Evolutionary conservation across 106 monocot genomes (phyloP).

Genomic region (Posidonia australis): DNA sequence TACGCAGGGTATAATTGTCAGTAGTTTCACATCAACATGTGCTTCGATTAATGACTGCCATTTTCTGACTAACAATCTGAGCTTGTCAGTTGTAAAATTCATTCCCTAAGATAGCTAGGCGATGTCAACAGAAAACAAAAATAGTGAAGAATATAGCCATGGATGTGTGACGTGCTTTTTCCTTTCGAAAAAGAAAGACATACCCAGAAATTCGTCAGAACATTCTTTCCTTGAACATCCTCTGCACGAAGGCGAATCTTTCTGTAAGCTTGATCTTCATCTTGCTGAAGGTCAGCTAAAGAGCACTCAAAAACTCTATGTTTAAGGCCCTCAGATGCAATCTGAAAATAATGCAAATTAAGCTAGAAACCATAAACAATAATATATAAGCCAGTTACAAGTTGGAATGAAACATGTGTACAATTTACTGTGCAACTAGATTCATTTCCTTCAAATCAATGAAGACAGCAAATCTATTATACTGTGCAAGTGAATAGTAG

Average conservation of each 20-base stretch:
- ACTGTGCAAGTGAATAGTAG: no score
- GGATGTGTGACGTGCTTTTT: neutral
- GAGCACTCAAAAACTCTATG: slow-evolving; percentile 84
- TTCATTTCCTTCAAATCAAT: no score
- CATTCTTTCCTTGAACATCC: slow-evolving; percentile 86
- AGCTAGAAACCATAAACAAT: no score
- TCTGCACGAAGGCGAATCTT: slow-evolving; percentile 83
- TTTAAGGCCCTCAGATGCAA: slow-evolving; percentile 86
- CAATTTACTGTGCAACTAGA: no score
- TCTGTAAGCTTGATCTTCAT: slow-evolving; percentile 85
- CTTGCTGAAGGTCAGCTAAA: slow-evolving; percentile 80
- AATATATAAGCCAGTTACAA: neutral
- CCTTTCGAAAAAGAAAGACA: neutral
- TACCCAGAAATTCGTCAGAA: slow-evolving; percentile 95
- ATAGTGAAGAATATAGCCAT: neutral
- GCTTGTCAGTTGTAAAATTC: slow-evolving; percentile 82
- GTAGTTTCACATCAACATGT: slow-evolving; percentile 94
- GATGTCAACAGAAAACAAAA: neutral
- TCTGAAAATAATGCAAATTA: slow-evolving; percentile 37
- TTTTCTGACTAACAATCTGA: slow-evolving; percentile 71
- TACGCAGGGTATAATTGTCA: slow-evolving; percentile 60
- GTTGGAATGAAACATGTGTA: neutral
- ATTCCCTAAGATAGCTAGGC: slow-evolving; percentile 38
- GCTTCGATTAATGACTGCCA: slow-evolving; percentile 92
- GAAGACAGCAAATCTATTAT: no score